Evolutionary conservation across 2,329 filamentous ascomycete species (phyloP), one percentile per base, ranked within the genome.

Genomic region (Lithohypha guttulata): DNA sequence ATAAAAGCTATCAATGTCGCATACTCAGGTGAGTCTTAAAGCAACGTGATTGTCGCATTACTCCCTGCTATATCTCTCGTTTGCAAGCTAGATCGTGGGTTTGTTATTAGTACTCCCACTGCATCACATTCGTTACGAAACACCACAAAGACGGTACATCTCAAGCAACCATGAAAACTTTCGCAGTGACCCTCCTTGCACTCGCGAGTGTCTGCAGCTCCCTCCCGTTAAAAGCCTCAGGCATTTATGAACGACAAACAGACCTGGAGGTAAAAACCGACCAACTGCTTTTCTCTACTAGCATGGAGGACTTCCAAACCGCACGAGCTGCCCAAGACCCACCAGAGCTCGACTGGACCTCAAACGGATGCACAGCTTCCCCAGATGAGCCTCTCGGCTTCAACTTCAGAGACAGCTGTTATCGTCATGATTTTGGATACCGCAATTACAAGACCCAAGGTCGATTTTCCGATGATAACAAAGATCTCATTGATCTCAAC

Each of bases 351-450:
- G 52, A 59, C 44, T 63, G 60, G 60, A 41, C 27, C 9, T 55
- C 53, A n/a, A 53, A 63, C 42, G 58, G 57, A 15, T 64, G 61
- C 48, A 53, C 51, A 6, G 34, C 17, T 2, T 56, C 55, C 5
- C 56, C 56, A 0, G 58, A 62, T 18, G 49, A 53, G 7, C 58
- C 55, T 1, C 42, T 53, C 3, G 57, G 57, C 4, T 59, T 56
- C 39, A 39, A 59, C 32, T 61, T 61, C 44, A 29, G 50, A 15
- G 33, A 59, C 0, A 63, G 60, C 9, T 73, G 70, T 57, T 54
- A 69, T 42, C 68, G 72, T 5, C 71, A 76, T 43, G 72, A 75
- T 49, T 75, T 75, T 52, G 70, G 70, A 1, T 71, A 71, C 51
- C 56, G 62, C 13, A 75, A 76, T 56, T 74, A 64, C 52, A 67